These are phyloP conservation scores for Sarocladium brachiariae DNA, from an alignment of 2,329 filamentous ascomycete genomes.

Conservation along the genomic window DNA sequence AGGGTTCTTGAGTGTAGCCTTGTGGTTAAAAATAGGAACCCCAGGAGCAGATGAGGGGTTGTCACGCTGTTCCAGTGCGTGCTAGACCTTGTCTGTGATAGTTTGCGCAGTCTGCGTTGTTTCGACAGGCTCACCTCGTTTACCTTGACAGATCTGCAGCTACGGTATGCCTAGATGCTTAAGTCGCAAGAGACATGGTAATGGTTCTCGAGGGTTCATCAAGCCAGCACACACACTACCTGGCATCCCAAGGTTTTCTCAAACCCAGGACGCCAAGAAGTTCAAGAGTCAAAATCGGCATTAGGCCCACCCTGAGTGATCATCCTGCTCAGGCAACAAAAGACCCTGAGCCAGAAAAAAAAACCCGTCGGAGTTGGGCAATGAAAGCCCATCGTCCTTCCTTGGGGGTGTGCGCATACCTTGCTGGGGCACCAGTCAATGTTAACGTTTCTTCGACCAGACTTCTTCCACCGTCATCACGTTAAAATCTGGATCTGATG, in stretches of 20 bases:
- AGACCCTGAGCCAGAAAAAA: background rate
- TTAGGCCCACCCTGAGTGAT: background rate
- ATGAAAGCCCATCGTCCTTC: no score
- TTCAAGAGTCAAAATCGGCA: background rate
- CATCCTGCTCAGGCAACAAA: background rate
- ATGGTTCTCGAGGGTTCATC: no score
- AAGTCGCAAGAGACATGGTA: no score
- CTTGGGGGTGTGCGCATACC: no score
- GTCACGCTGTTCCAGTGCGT: background rate
- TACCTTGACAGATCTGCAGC: background rate
- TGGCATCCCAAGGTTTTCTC: no score
- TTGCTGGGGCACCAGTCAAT: no score
- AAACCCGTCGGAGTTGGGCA: background rate
- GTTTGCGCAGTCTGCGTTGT: background rate
- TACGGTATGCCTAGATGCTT: background rate
- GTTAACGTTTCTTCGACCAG: no score
- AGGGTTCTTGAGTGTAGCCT: background rate
- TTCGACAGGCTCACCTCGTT: background rate
- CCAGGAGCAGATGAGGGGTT: background rate
- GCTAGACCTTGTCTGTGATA: constrained; percentile 3
- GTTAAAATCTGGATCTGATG: background rate
- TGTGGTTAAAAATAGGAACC: constrained; percentile 8
- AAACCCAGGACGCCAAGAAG: no score
- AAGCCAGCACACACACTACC: no score
- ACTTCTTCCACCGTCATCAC: no score